Evolutionary conservation across 108 stramenopile genomes (phyloP), one percentile per base, ranked within the genome.

Genomic region (Cyclostephanos invisitatus): DNA sequence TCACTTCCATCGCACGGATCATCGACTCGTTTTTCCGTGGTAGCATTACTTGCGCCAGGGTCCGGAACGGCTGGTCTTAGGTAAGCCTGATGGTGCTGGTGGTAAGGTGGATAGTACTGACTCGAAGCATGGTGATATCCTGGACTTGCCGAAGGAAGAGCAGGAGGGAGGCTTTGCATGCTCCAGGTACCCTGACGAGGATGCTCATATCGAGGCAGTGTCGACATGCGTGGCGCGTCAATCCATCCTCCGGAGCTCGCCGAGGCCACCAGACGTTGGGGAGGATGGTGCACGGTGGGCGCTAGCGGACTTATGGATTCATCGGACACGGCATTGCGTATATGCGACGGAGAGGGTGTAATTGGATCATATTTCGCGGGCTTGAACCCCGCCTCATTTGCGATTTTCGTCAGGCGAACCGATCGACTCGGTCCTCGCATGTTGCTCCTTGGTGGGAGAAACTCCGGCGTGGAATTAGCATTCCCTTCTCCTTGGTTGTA

Each of bases 141-240:
- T 20, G 53, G 25, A 22, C 18, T 42, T 37, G 53, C 22, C 36
- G 66, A 56, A 54, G 37, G 22, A 21, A 59, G 38, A 25, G 68
- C 36, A 42, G 75, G 75, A 29, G 47, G 74, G 44, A 50, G 66
- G 44, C 28, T 59, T 36, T 51, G 59, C 20, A 29, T 24, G 27
- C 62, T 46, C 20, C 38, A 48, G 24, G 68, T 21, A 44, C 40
- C 35, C 60, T 42, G 60, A 2, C 37, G 38, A 12, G 35, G 5
- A 14, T 44, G 60, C 36, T 68, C 74, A 55, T 50, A 76, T 22
- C 62, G 75, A 53, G 74, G 74, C 18, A 68, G 46, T 32, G 74
- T 60, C 44, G 75, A 62, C 55, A 61, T 32, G 8, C 60, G 66
- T 20, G 60, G 64, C 17, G 65, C 50, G 49, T 67, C 54, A 36